These are phyloP conservation scores for Mortierella hygrophila DNA, from an alignment of 192 early-diverging fungal species.

Conservation along the genomic window DNA sequence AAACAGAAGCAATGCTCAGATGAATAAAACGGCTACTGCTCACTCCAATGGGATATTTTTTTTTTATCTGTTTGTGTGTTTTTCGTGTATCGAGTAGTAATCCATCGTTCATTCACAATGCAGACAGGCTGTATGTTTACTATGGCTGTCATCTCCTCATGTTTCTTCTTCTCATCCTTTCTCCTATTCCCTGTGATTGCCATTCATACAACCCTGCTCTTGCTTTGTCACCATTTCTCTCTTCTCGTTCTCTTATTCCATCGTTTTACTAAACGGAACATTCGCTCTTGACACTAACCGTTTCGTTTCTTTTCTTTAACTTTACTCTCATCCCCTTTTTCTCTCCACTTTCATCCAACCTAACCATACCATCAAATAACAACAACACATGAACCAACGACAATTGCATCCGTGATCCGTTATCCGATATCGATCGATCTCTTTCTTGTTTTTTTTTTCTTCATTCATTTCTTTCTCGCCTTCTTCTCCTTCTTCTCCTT, in stretches of 20 bases:
- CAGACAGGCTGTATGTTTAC: too few species aligned
- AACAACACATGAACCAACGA: background rate
- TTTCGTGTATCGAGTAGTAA: background rate
- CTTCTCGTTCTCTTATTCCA: background rate
- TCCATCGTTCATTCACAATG: background rate
- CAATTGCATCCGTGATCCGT: constrained; percentile 5
- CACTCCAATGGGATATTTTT: background rate
- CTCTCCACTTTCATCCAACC: too few species aligned
- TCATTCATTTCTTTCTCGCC: background rate
- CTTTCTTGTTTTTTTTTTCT: background rate
- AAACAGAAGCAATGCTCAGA: background rate
- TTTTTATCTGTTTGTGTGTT: background rate
- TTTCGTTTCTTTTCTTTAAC: too few species aligned
- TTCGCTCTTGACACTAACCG: too few species aligned
- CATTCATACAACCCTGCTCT: constrained; percentile 21
- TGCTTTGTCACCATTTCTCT: background rate
- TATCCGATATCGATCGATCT: constrained; percentile 7
- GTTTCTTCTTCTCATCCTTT: background rate
- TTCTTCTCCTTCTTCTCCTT: background rate
- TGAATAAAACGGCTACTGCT: background rate
- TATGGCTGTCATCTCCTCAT: too few species aligned
- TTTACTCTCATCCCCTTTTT: too few species aligned
- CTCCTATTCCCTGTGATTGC: constrained; percentile 9
- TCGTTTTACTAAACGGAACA: background rate
- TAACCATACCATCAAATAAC: background rate